Percentiles rank a stretch among this genome's conserved stretches.
Evolutionary conservation across 306 rosid species (phyloP).

Genomic region (Vigna radiata): DNA sequence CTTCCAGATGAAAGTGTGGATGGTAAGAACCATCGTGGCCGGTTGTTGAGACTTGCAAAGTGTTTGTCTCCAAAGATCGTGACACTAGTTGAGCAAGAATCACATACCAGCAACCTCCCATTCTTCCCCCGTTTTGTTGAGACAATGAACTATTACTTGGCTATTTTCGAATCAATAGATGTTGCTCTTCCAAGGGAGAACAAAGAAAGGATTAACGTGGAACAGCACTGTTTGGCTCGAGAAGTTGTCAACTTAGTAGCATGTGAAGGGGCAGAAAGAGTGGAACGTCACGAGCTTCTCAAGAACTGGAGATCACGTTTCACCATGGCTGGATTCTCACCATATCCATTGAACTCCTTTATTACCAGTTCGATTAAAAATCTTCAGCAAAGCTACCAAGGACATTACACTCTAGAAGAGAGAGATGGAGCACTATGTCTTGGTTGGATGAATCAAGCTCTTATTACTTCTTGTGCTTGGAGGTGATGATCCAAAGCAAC

Average conservation of each 20-base stretch:
- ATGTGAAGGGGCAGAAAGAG: constrained; percentile 86
- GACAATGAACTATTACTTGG: constrained; percentile 65
- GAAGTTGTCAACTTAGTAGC: constrained; percentile 91
- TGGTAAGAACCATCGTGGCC: constrained; percentile 63
- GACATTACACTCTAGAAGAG: constrained; percentile 79
- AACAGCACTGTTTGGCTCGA: constrained; percentile 90
- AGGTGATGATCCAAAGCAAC: constrained; percentile 49
- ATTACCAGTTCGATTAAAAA: constrained; percentile 67
- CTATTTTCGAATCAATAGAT: constrained; percentile 81
- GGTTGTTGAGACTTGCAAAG: constrained; percentile 69
- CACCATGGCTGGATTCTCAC: constrained; percentile 77
- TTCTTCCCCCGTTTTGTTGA: constrained; percentile 78
- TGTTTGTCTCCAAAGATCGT: constrained; percentile 82
- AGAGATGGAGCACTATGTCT: constrained; percentile 73
- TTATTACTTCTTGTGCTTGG: constrained; percentile 85
- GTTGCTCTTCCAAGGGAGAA: constrained; percentile 71
- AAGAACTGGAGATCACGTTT: constrained; percentile 79
- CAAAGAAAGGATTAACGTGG: constrained; percentile 77
- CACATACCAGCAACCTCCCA: constrained; percentile 66
- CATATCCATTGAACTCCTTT: constrained; percentile 72
- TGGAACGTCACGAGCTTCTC: constrained; percentile 82
- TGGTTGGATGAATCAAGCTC: constrained; percentile 77
- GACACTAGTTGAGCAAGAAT: constrained; percentile 90
- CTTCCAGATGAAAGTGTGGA: constrained; percentile 78
- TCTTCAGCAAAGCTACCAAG: constrained; percentile 70